Evolutionary conservation across 2,329 filamentous ascomycete species (phyloP), one percentile per base, ranked within the genome.

Genomic region (Fusarium sacchari): DNA sequence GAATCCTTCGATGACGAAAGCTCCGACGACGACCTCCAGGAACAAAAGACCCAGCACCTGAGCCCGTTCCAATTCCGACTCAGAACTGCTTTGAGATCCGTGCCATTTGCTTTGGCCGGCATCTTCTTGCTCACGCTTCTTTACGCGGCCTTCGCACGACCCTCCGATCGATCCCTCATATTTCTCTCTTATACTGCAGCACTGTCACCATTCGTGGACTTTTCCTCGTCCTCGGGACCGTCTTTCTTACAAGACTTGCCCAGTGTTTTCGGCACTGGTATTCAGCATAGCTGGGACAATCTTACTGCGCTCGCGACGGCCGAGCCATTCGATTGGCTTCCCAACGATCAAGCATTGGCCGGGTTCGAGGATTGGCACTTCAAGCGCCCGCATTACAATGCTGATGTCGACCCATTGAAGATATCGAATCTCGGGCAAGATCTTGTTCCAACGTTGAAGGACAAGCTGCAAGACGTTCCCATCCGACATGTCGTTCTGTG

Each of bases 401-500:
- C 84, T 14, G 72, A 71, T 2, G 67, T 75, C 17, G 84, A 86
- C 55, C 84, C 84, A 1, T 63, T 84, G 52, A 83, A 80, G 60
- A 80, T 85, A 24, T 80, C 82, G 1, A 85, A 86, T 39, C 75
- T 83, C 6, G 59, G 82, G 9, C 69, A 82, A 20, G 73, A 76
- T 2, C 42, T 84, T 7, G 64, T 82, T 3, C 40, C 77, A 10
- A 61, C 50, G 5, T 69, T 83, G 4, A 69, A 68, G 22, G 68
- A 71, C 40, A 76, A 74, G 55, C 65, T 83, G 10, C 57, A 64
- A 22, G 69, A 76, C 13, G 73, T 84, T 17, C 79, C 80, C 12
- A 82, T 86, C 50, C 82, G 82, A 49, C 83, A 86, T 65, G 78
- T 86, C 4, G 72, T 86, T 20, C 63, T 86, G 8, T 64, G 85